Percentiles rank a stretch among this genome's conserved stretches.
Conservation (phyloP, 2,329 filamentous ascomycete genomes). For the Stenocarpella maydis region DNA sequence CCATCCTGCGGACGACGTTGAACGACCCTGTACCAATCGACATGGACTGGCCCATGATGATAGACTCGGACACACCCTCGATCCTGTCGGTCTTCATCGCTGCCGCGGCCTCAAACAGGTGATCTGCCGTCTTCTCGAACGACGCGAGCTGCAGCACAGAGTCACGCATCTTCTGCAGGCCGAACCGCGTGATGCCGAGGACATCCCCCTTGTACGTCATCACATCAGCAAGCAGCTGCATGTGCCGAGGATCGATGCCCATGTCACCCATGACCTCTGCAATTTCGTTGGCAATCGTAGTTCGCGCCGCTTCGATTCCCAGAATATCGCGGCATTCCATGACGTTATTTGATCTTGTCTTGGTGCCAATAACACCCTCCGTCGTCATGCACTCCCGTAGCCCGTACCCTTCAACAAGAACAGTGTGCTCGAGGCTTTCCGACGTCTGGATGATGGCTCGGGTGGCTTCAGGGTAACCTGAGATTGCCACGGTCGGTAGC, state of each 20-base stretch:
- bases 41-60: conserved; percentile 98
- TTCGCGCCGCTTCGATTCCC: conserved; percentile 92
- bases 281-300: conserved; percentile 90
- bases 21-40: conserved; percentile 90
- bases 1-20: conserved; percentile 82
- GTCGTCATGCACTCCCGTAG: conserved; percentile 91
- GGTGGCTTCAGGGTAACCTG: conserved; percentile 84
- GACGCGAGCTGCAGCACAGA: conserved; percentile 91
- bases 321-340: conserved; percentile 89
- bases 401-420: conserved; percentile 95
- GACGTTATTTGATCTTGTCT: conserved; percentile 82
- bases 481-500: conserved; percentile 84
- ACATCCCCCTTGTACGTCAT: conserved; percentile 99
- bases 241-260: conserved; percentile 96
- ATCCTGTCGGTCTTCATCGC: conserved; percentile 92
- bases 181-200: conserved; percentile 94
- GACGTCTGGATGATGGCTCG: conserved; percentile 90
- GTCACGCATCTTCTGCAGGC: conserved; percentile 95
- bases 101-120: conserved; percentile 93
- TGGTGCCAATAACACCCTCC: conserved; percentile 82
- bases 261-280: conserved; percentile 89
- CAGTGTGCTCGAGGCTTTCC: conserved; percentile 72
- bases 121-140: conserved; percentile 98
- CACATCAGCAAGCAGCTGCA: conserved; percentile 95
- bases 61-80: conserved; percentile 93